phyloP scores from a whole-genome alignment of 2,329 filamentous ascomycete genomes.

The Pseudopithomyces chartarum region DNA sequence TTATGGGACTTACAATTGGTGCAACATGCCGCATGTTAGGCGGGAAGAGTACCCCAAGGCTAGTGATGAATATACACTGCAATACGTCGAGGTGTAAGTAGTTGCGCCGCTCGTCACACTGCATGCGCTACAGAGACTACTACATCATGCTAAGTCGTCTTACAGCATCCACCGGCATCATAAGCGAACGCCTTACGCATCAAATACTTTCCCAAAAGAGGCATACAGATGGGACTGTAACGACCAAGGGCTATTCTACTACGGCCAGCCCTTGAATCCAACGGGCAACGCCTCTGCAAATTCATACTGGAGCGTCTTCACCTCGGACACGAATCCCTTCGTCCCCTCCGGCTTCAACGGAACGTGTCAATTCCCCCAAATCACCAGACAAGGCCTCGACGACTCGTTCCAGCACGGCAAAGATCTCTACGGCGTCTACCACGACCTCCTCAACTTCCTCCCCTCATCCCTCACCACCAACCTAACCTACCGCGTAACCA shows the following conservation, averaged over 20 bases:
- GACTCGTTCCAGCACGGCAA: conserved; percentile 77
- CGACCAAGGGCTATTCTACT: conserved; percentile 72
- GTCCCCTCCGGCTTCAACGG: conserved; percentile 69
- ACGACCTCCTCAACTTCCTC: conserved; percentile 69
- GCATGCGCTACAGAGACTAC: neutral
- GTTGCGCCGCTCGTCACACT: neutral
- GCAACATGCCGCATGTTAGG: conserved; percentile 87
- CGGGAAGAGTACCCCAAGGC: conserved; percentile 65
- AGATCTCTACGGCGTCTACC: conserved; percentile 80
- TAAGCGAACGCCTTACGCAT: conserved; percentile 80
- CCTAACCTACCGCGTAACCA: conserved; percentile 73
- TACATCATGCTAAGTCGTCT: conserved; percentile 4
- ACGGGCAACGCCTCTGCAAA: conserved; percentile 55
- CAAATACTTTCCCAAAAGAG: conserved; percentile 77
- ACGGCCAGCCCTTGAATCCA: conserved; percentile 61
- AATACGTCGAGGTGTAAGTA: conserved; percentile 75
- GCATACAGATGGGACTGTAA: conserved; percentile 74
- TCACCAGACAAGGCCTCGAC: conserved; percentile 71
- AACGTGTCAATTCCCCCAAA: conserved; percentile 80
- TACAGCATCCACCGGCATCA: conserved; percentile 77
- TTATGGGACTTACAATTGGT: conserved; percentile 77
- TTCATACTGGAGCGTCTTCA: conserved; percentile 70
- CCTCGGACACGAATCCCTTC: conserved; percentile 69
- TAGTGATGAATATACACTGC: conserved; percentile 63
- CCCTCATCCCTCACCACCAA: conserved; percentile 54